These are phyloP conservation scores for Saccharomycopsis javanensis DNA, from an alignment of 805 yeast species.

Conservation along the genomic window DNA sequence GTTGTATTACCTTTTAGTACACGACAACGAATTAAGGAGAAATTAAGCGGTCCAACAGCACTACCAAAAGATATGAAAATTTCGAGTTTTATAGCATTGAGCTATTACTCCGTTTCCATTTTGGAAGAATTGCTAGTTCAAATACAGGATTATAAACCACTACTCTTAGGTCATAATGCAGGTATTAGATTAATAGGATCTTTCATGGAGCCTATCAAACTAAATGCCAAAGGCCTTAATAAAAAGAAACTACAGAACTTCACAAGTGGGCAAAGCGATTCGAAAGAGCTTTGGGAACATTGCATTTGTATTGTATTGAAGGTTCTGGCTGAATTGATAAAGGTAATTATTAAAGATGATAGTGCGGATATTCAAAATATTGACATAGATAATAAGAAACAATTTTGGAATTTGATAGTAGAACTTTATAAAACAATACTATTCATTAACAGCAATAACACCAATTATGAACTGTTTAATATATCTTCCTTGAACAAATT, in stretches of 20 bases:
- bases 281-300: slow-evolving; percentile 43
- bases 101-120: slow-evolving; percentile 37
- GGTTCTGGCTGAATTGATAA: slow-evolving; percentile 28
- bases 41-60: slow-evolving; percentile 25
- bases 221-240: slow-evolving; percentile 31
- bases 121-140: slow-evolving; percentile 31
- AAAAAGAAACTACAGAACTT: slow-evolving; percentile 18
- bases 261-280: slow-evolving; percentile 17
- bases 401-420: slow-evolving; percentile 34
- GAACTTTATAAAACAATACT: slow-evolving; percentile 35
- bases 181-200: slow-evolving; percentile 38
- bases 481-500: slow-evolving; percentile 35
- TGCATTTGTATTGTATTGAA: slow-evolving; percentile 34
- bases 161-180: slow-evolving; percentile 32
- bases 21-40: slow-evolving; percentile 37
- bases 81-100: slow-evolving; percentile 55
- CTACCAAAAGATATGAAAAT: slow-evolving; percentile 31
- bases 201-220: slow-evolving; percentile 42
- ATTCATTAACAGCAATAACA: slow-evolving; percentile 25
- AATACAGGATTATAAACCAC: slow-evolving; percentile 26
- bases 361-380: slow-evolving; percentile 3
- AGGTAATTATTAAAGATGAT: slow-evolving; percentile 21
- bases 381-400: slow-evolving; percentile 8
- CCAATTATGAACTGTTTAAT: slow-evolving; percentile 36
- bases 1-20: slow-evolving; percentile 53